Evolutionary conservation across 176 grass and related monocot species (phyloP).

Genomic region (Oryza meyeriana): DNA sequence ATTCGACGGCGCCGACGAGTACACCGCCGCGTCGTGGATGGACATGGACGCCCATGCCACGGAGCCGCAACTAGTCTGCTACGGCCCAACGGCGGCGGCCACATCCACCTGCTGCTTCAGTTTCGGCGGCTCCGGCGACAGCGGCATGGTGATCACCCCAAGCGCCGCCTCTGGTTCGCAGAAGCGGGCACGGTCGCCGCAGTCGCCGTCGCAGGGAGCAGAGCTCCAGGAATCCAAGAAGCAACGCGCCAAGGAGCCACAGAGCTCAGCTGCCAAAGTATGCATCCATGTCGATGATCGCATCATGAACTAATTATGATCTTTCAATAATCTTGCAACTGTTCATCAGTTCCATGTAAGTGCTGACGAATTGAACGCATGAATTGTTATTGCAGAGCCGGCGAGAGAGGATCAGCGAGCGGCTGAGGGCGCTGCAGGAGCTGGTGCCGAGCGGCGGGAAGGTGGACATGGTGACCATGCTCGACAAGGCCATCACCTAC

Average conservation of each 20-base stretch:
- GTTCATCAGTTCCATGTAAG: no score
- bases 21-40: background rate
- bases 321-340: no score
- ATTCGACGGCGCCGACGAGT: background rate
- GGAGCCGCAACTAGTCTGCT: background rate
- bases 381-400: slow-evolving; percentile 25
- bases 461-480: slow-evolving; percentile 69
- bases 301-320: background rate
- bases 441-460: slow-evolving; percentile 64
- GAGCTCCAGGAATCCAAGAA: background rate
- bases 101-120: background rate
- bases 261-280: slow-evolving; percentile 22
- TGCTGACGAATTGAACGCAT: no score
- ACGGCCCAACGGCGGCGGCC: background rate
- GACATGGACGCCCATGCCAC: background rate
- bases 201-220: background rate
- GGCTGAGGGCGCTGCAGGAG: slow-evolving; percentile 64
- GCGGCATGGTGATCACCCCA: no score
- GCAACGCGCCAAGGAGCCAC: background rate
- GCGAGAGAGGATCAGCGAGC: slow-evolving; percentile 63
- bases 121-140: background rate
- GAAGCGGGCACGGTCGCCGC: background rate
- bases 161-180: background rate
- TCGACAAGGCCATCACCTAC: slow-evolving; percentile 73
- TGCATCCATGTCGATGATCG: background rate